A percentile compares a stretch with the other conserved stretches of the same genome.
Evolutionary conservation across 176 grass and related monocot species (phyloP).

Genomic region (Musa beccarii): DNA sequence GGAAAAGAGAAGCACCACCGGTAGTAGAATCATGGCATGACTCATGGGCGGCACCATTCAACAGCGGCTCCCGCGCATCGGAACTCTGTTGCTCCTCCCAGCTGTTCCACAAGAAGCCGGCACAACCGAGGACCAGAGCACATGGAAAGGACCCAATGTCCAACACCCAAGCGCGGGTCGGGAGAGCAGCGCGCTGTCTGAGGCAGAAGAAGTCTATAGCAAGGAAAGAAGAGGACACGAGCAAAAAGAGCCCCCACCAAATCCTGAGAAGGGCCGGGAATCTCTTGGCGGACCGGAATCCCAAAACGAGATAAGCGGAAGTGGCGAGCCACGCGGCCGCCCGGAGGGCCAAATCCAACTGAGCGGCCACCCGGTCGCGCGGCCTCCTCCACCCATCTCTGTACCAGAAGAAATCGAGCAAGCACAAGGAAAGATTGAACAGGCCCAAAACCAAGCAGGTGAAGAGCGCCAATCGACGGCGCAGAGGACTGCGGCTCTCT

Average conservation of each 20-base stretch:
- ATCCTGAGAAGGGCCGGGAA: constrained; percentile 44
- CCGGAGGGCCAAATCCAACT: constrained; percentile 33
- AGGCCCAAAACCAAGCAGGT: constrained; percentile 26
- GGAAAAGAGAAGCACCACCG: constrained; percentile 31
- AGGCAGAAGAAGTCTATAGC: constrained; percentile 23
- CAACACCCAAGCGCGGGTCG: constrained; percentile 30
- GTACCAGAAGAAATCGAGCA: constrained; percentile 26
- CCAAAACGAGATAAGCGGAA: constrained; percentile 33
- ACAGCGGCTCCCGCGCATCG: constrained; percentile 45
- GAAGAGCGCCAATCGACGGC: constrained; percentile 12
- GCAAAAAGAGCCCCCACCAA: constrained; percentile 53
- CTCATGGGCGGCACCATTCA: constrained; percentile 21
- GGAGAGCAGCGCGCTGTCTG: not conserved
- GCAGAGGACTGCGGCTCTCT: constrained; percentile 8
- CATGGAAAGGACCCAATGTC: constrained; percentile 35
- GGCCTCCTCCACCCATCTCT: constrained; percentile 14
- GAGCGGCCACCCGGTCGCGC: constrained; percentile 1
- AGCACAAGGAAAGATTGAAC: constrained; percentile 17
- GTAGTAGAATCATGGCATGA: not conserved
- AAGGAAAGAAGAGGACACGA: constrained; percentile 32
- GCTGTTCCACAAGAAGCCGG: constrained; percentile 32
- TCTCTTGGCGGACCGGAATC: constrained; percentile 28
- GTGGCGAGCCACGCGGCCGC: constrained; percentile 49
- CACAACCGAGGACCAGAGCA: constrained; percentile 18
- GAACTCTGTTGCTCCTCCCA: constrained; percentile 2